Conservation (phyloP, 148 eudicot species). For the Camellia sinensis region DNA sequence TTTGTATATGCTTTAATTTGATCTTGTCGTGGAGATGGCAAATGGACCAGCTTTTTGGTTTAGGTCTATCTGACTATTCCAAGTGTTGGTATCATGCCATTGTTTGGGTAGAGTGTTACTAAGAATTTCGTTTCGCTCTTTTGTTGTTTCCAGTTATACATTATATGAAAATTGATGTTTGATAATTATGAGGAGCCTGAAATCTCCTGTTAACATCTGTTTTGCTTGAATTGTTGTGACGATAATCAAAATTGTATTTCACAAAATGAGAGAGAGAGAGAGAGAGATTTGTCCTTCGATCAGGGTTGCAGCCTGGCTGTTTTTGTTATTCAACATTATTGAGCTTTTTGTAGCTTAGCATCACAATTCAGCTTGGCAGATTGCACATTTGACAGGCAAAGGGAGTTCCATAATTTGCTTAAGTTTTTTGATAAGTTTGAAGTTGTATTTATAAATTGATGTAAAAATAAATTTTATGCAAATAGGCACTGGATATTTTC, state of each 20-base stretch:
- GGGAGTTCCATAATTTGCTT: too few species aligned
- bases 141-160: not conserved
- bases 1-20: not conserved
- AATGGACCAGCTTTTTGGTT: conserved; percentile 2
- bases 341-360: too few species aligned
- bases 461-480: too few species aligned
- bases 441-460: too few species aligned
- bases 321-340: not conserved
- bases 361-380: too few species aligned
- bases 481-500: too few species aligned
- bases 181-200: too few species aligned
- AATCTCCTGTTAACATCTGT: not conserved
- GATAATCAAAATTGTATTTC: not conserved
- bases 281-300: too few species aligned
- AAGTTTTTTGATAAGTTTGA: too few species aligned
- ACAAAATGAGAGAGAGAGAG: too few species aligned
- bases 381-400: too few species aligned
- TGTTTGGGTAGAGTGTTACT: not conserved
- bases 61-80: not conserved
- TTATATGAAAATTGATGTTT: not conserved
- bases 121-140: not conserved
- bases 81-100: not conserved
- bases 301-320: not conserved
- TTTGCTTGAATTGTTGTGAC: not conserved
- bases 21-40: not conserved